Evolutionary conservation across 2,329 filamentous ascomycete genomes (phyloP).

Genomic region (Lasiodiplodia sp.): DNA sequence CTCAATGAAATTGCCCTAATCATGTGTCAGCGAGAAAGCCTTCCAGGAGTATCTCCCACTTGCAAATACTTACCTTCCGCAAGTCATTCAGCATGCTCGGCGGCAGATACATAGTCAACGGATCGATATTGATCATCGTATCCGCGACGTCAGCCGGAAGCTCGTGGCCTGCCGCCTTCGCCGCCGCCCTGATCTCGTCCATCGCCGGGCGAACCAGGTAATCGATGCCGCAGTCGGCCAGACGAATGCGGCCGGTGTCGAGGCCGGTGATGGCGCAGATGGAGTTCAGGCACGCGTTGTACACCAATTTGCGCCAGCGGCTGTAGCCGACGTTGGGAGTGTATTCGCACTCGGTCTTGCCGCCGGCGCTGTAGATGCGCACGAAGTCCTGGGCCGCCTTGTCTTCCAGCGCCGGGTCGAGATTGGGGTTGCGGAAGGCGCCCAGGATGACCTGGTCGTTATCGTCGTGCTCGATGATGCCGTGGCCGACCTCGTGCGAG

Average conservation of each 20-base stretch:
- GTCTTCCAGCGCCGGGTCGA: conserved; percentile 37
- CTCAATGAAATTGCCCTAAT: conserved; percentile 62
- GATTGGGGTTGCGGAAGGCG: conserved; percentile 53
- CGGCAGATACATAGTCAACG: conserved; percentile 56
- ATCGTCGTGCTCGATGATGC: conserved; percentile 62
- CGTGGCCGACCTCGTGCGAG: conserved; percentile 56
- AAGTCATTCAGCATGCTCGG: conserved; percentile 65
- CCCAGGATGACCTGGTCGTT: conserved; percentile 60
- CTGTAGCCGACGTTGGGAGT: conserved; percentile 53
- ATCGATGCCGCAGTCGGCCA: conserved; percentile 55
- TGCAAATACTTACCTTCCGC: conserved; percentile 49
- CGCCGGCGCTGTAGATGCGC: conserved; percentile 55
- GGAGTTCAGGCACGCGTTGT: conserved; percentile 61
- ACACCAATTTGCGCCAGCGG: conserved; percentile 62
- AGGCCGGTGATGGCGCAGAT: conserved; percentile 60
- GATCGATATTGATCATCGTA: conserved; percentile 57
- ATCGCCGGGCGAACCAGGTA: conserved; percentile 62
- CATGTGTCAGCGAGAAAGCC: conserved; percentile 5
- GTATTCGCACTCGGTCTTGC: conserved; percentile 54
- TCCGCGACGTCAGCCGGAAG: conserved; percentile 55
- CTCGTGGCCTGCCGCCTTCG: conserved; percentile 52
- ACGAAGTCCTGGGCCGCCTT: conserved; percentile 54
- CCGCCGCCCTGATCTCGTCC: conserved; percentile 58
- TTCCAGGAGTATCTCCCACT: not conserved
- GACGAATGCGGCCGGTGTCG: conserved; percentile 60